Conservation (phyloP, 306 rosid species). For the Elaeagnus macrophylla region DNA sequence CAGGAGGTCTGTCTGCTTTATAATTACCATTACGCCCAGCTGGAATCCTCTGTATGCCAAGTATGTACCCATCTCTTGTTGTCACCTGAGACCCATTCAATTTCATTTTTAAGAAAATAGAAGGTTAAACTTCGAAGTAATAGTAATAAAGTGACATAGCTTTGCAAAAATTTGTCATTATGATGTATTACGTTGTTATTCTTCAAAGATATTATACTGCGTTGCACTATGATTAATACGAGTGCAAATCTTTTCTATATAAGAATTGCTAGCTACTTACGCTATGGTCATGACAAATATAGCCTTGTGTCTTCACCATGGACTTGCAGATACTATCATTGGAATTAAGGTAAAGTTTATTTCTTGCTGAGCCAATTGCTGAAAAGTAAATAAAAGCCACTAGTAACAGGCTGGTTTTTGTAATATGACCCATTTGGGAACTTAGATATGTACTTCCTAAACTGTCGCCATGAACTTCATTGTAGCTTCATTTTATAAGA, state of each 20-base stretch:
- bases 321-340: conserved; percentile 36
- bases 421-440: conserved; percentile 1
- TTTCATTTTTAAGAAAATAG: conserved; percentile 12
- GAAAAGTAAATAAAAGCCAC: conserved; percentile 6
- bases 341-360: neutral
- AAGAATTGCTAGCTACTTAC: conserved; percentile 10
- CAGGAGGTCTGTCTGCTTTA: conserved; percentile 31
- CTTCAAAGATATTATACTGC: neutral
- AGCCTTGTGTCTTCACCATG: conserved; percentile 41
- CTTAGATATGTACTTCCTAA: neutral
- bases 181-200: too few relatives aligned
- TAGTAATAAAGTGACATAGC: neutral
- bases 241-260: too few relatives aligned
- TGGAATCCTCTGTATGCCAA: conserved; percentile 50
- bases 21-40: conserved; percentile 22
- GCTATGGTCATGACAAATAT: conserved; percentile 42
- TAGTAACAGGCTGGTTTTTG: neutral
- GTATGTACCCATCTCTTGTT: conserved; percentile 57
- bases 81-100: conserved; percentile 37
- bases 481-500: neutral
- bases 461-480: neutral
- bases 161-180: too few relatives aligned
- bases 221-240: neutral
- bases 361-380: conserved; percentile 6
- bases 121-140: neutral